Conservation (phyloP, 805 yeast species). For the Priceomyces medius region DNA sequence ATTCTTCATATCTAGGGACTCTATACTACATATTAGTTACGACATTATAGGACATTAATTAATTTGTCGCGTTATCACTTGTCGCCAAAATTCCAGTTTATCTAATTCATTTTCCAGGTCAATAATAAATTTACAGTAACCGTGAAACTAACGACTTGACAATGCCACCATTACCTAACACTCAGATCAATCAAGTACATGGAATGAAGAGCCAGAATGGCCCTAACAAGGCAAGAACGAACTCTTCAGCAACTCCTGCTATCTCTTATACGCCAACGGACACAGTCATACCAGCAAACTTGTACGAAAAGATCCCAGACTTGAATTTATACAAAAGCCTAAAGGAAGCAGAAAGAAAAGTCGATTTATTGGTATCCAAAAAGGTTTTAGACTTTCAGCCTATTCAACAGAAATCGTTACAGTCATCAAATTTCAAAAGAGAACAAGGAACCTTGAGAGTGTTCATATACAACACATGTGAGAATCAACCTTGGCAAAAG, state of each 20-base stretch:
- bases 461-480: constrained; percentile 76
- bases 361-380: constrained; percentile 79
- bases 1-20: neutral
- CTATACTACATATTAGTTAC: neutral
- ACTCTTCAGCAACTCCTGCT: constrained; percentile 35
- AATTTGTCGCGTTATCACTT: neutral
- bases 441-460: constrained; percentile 69
- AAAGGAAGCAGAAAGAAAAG: constrained; percentile 74
- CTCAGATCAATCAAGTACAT: constrained; percentile 9
- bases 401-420: constrained; percentile 40
- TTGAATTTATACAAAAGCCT: constrained; percentile 69
- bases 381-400: constrained; percentile 87
- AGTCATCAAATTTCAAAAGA: constrained; percentile 33
- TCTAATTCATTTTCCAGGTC: neutral
- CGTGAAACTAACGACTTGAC: neutral
- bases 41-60: neutral
- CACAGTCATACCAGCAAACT: constrained; percentile 33
- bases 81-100: neutral
- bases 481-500: constrained; percentile 82
- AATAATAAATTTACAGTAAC: neutral
- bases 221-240: constrained; percentile 26
- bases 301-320: constrained; percentile 56
- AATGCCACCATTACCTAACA: constrained; percentile 18
- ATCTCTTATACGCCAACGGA: constrained; percentile 45
- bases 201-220: constrained; percentile 5